A percentile compares a stretch with the other conserved stretches of the same genome.
Evolutionary conservation across 768 basidiomycete species (phyloP).

Genomic region (Sutorius australiensis): DNA sequence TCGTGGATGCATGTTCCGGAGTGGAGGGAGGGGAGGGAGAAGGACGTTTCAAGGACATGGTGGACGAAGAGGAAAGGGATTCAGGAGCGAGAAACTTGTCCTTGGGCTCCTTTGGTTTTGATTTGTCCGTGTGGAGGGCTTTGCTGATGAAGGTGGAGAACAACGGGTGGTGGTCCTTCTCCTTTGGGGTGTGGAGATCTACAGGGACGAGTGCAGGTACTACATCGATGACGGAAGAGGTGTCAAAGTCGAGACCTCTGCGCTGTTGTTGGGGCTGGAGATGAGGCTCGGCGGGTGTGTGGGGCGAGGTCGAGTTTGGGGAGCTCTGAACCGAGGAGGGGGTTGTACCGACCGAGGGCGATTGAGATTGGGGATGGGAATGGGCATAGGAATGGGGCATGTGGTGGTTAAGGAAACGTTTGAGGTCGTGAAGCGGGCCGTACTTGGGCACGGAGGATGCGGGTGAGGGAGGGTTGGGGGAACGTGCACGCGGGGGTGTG

Average conservation of each 20-base stretch:
- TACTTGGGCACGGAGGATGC: constrained; percentile 32
- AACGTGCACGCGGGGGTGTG: background rate
- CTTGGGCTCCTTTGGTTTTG: constrained; percentile 13
- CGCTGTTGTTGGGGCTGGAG: constrained; percentile 35
- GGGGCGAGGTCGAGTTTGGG: constrained; percentile 21
- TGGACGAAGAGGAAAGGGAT: constrained; percentile 35
- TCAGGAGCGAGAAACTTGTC: constrained; percentile 13
- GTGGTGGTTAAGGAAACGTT: constrained; percentile 92
- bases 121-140: constrained; percentile 31
- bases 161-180: constrained; percentile 24
- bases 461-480: constrained; percentile 1
- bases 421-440: constrained; percentile 87
- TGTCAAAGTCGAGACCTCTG: constrained; percentile 35
- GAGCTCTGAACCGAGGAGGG: constrained; percentile 28
- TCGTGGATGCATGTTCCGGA: constrained; percentile 20
- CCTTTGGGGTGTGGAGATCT: constrained; percentile 18
- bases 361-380: constrained; percentile 26
- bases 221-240: constrained; percentile 30
- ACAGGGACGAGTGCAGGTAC: constrained; percentile 24
- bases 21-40: constrained; percentile 27
- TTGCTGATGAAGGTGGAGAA: constrained; percentile 35
- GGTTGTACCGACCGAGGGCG: constrained; percentile 20
- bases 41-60: constrained; percentile 22
- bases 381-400: constrained; percentile 52
- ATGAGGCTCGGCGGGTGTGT: constrained; percentile 31